These are phyloP conservation scores for Trichoderma citrinoviride DNA, from an alignment of 2,329 filamentous ascomycete genomes.

Conservation along the genomic window DNA sequence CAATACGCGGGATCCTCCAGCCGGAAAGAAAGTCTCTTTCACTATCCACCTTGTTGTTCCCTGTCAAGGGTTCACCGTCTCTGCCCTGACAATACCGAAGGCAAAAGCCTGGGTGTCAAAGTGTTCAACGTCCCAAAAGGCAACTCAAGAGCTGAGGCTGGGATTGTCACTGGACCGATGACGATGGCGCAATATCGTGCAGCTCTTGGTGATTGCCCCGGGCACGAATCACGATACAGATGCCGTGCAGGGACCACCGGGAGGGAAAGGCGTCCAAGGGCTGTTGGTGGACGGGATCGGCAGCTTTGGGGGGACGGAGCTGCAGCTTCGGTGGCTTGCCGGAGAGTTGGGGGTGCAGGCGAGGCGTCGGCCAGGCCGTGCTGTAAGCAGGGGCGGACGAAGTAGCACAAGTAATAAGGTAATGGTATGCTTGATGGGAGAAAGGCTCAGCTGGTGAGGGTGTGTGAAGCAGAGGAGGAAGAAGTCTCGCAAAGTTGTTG, in stretches of 20 bases:
- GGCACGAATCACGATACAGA: conserved; percentile 18
- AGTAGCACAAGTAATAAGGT: background rate
- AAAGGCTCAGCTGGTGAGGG: background rate
- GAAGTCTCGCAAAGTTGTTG: too few relatives aligned
- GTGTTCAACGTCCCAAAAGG: background rate
- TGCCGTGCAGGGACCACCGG: background rate
- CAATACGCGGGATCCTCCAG: too few relatives aligned
- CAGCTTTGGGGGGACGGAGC: background rate
- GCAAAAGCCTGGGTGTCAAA: background rate
- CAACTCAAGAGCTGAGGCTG: background rate
- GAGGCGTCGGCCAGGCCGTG: conserved; percentile 16
- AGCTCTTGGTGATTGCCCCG: conserved; percentile 18
- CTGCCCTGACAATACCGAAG: background rate
- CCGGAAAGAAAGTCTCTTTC: background rate
- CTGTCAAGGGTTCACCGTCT: conserved; percentile 5
- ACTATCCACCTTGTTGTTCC: background rate
- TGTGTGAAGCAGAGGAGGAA: too few relatives aligned
- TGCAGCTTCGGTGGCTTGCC: conserved; percentile 12
- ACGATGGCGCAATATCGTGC: conserved; percentile 22
- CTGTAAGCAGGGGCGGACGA: background rate
- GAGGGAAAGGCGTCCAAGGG: background rate
- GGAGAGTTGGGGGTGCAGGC: background rate
- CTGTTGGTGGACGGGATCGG: conserved; percentile 14
- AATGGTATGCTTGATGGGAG: background rate
- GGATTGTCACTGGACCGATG: background rate